Evolutionary conservation across 73 alveolate species (phyloP), one percentile per base, ranked within the genome.

Genomic region (Paramecium caudatum): DNA sequence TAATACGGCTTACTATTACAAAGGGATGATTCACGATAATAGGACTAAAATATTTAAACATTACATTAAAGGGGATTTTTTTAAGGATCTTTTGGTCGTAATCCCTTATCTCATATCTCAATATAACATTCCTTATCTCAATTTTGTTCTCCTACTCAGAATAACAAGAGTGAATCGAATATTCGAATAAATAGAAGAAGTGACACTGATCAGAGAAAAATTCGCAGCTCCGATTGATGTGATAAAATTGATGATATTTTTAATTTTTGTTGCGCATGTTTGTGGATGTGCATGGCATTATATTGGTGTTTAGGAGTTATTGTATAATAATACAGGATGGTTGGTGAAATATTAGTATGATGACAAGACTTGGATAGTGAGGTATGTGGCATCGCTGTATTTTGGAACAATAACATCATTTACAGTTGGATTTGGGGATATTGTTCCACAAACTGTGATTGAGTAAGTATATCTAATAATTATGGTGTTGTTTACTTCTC

Each of bases 371-470:
- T 83, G 91, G 91, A 47, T 83, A 0, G 30, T 27, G 16, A 49
- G 91, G 27, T 83, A 83, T 49, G 25, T 49, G 8, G 78, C 82
- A 15, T 83, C 91, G 12, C n/a, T 83, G 37, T 83, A 83, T 43
- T 83, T 83, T 34, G 78, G 84, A 13, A 83, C 81, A 3, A 55
- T 83, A 36, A 48, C 91, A 25, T 36, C 81, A 10, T 55, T 83
- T 15, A 83, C 91, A n/a, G 62, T 83, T 13, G 91, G 91, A 0
- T 83, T 45, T 34, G 91, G 91, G 9, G 91, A 83, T 47, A 55
- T 83, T 1, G 83, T 83, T 30, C 91, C 91, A 21, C 30, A 55
- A 30, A 49, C 78, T 37, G 15, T 55, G 5, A 55, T 55, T 55
- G 91, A 83, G 55, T 55, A 83, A 27, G 17, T 55, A 3, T 83